A percentile compares a stretch with the other conserved stretches of the same genome.
Evolutionary conservation across 208 protist genomes (phyloP).

Genomic region (Wallacemonas sp.): DNA sequence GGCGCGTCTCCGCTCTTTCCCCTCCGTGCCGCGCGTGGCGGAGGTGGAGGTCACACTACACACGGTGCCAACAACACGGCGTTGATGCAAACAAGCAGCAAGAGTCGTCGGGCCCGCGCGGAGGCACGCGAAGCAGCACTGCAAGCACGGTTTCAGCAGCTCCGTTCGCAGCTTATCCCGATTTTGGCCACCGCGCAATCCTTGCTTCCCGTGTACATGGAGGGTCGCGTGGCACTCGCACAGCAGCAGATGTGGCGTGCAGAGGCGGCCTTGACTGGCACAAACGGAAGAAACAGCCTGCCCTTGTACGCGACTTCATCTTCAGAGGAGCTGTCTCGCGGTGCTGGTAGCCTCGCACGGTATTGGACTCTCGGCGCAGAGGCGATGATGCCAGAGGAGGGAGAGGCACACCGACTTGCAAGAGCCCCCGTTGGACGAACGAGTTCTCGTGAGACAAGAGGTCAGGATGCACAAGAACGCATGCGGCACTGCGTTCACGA

Average conservation of each 20-base stretch:
- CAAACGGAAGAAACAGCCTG: too few relatives aligned
- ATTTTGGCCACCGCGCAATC: neutral
- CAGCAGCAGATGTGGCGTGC: neutral
- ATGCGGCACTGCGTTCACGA: too few relatives aligned
- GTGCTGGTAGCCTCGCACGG: too few relatives aligned
- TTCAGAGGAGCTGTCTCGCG: too few relatives aligned
- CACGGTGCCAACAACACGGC: too few relatives aligned
- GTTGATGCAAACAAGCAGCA: constrained; percentile 13
- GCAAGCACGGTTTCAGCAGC: neutral
- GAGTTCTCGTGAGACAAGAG: too few relatives aligned
- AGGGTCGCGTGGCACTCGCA: constrained; percentile 1
- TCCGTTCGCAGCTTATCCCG: neutral
- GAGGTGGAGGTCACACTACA: neutral
- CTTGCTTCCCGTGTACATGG: neutral
- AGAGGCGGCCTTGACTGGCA: neutral
- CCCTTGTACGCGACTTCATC: too few relatives aligned
- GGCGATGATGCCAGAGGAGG: too few relatives aligned
- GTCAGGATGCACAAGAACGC: too few relatives aligned
- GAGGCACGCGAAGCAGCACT: constrained; percentile 2
- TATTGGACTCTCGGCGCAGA: too few relatives aligned
- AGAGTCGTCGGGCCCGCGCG: neutral
- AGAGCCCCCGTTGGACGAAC: too few relatives aligned
- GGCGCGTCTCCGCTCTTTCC: constrained; percentile 4
- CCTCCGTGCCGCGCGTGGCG: neutral
- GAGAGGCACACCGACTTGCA: too few relatives aligned